A percentile compares a stretch with the other conserved stretches of the same genome.
Conservation (phyloP, 441 rosid genomes). For the Metrosideros polymorpha region DNA sequence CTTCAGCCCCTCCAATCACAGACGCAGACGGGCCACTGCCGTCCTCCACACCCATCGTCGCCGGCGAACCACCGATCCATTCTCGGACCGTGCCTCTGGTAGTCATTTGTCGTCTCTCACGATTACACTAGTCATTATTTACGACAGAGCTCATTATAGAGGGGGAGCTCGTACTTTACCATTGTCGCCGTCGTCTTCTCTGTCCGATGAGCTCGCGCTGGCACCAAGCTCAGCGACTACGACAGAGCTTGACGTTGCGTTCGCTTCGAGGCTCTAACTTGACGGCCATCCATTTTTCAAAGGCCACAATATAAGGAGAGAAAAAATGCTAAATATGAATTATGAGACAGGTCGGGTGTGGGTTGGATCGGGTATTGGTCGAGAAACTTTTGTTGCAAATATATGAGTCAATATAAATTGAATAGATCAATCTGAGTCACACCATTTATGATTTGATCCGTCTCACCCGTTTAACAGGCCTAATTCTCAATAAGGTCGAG, state of each 20-base stretch:
- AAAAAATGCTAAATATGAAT: no score
- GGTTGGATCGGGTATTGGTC: no score
- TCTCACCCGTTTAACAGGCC: no score
- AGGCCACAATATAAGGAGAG: no score
- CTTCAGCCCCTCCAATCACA: background rate
- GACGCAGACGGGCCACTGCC: background rate
- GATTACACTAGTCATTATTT: background rate
- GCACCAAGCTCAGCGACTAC: fast-evolving
- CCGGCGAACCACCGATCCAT: background rate
- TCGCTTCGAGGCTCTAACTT: fast-evolving
- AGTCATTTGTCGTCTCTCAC: background rate
- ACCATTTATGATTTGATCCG: no score
- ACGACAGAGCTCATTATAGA: background rate
- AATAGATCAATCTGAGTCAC: no score
- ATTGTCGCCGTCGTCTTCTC: background rate
- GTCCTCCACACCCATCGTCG: background rate
- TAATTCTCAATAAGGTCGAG: no score
- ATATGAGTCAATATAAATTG: no score
- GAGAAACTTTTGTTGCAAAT: no score
- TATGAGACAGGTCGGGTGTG: no score
- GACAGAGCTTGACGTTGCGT: fast-evolving
- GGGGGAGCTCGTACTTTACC: background rate
- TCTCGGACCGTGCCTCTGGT: background rate
- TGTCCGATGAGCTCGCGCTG: fast-evolving
- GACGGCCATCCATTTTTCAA: no score